phyloP scores from a whole-genome alignment of 139 green algal species.

The Chlorella sp. region DNA sequence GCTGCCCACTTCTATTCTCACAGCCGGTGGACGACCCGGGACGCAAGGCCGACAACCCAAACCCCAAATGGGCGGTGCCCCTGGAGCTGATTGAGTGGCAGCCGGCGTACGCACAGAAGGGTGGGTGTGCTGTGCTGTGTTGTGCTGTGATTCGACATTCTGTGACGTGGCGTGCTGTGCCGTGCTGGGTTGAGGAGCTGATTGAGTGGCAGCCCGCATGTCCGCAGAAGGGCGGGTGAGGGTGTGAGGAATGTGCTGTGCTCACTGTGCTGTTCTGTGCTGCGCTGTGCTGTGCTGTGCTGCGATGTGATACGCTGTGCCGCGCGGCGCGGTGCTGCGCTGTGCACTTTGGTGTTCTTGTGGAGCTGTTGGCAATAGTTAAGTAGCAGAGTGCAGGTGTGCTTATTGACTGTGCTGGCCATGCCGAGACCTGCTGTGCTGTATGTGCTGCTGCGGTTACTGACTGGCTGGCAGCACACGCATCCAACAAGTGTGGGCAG shows the following conservation, averaged over 20 bases:
- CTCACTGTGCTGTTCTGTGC: background rate
- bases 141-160: background rate
- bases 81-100: constrained; percentile 96
- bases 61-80: constrained; percentile 74
- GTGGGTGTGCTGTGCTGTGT: constrained; percentile 27
- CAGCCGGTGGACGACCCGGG: constrained; percentile 74
- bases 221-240: background rate
- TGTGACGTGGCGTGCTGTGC: too few species aligned
- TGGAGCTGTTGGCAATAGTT: too few species aligned
- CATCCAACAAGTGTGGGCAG: too few species aligned
- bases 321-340: too few species aligned
- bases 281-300: background rate
- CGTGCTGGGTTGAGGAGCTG: background rate
- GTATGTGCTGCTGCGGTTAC: too few species aligned
- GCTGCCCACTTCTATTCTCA: background rate
- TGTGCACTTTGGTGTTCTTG: too few species aligned
- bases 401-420: background rate
- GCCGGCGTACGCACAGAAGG: constrained; percentile 85
- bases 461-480: too few species aligned
- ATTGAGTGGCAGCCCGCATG: background rate
- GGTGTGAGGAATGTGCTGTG: too few species aligned
- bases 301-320: too few species aligned
- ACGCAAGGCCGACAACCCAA: constrained; percentile 61
- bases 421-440: too few species aligned
- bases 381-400: too few species aligned